phyloP scores from a whole-genome alignment of 805 yeast species.

The Yarrowia divulgata region DNA sequence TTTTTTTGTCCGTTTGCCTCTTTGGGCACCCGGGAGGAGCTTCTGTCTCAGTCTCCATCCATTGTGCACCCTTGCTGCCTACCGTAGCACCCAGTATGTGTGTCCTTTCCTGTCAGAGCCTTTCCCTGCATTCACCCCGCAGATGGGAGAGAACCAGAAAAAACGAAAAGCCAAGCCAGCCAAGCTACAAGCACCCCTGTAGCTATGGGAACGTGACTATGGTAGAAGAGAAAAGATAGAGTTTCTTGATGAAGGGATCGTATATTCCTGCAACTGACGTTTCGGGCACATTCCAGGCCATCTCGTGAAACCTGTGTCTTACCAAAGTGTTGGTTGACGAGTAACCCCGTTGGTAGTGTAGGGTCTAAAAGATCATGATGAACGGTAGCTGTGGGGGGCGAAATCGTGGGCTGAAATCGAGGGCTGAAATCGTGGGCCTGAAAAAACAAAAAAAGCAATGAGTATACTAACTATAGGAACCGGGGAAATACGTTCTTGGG shows the following conservation, averaged over 20 bases:
- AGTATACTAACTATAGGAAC: no score
- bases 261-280: background rate
- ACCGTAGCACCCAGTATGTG: background rate
- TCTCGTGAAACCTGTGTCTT: background rate
- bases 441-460: background rate
- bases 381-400: no score
- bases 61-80: background rate
- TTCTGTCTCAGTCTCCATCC: background rate
- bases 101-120: background rate
- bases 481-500: no score
- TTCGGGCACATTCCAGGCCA: slow-evolving; percentile 2
- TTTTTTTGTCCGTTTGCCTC: no score
- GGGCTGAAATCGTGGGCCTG: no score
- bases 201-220: slow-evolving; percentile 14
- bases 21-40: no score
- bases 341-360: background rate
- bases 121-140: slow-evolving; percentile 20
- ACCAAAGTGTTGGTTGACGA: background rate
- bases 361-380: no score
- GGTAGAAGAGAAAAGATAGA: background rate
- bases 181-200: slow-evolving; percentile 3
- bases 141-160: background rate
- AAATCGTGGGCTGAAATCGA: no score
- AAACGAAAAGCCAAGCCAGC: background rate
- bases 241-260: background rate